phyloP scores from a whole-genome alignment of 78 protist genomes.

The Anaeramoeba ignava region DNA sequence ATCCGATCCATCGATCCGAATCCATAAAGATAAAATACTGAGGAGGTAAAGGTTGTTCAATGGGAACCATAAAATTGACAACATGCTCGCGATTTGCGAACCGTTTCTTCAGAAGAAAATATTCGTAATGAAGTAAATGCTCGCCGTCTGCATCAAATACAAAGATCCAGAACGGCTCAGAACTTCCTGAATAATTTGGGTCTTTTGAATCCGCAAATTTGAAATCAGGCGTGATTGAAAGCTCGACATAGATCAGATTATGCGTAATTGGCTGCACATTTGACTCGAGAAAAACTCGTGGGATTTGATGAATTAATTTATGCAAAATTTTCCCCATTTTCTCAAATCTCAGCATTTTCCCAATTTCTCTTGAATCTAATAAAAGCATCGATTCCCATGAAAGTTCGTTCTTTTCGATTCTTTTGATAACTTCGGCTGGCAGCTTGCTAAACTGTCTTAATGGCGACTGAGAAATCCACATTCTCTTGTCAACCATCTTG shows the following conservation, averaged over 20 bases:
- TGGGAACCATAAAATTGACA: constrained; percentile 72
- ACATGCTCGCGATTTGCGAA: constrained; percentile 59
- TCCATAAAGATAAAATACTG: constrained; percentile 81
- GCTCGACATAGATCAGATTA: constrained; percentile 57
- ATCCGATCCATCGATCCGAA: constrained; percentile 82
- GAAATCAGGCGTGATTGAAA: constrained; percentile 82
- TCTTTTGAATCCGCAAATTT: background rate
- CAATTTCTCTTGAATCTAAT: constrained; percentile 53
- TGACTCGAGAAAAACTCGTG: constrained; percentile 62
- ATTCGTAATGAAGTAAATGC: constrained; percentile 78
- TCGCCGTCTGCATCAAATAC: constrained; percentile 92
- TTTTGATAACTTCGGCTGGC: constrained; percentile 54
- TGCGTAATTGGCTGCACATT: constrained; percentile 86
- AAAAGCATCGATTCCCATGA: constrained; percentile 71
- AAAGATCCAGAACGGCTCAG: constrained; percentile 70
- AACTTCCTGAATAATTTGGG: background rate
- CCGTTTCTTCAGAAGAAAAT: constrained; percentile 46
- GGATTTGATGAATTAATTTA: constrained; percentile 66
- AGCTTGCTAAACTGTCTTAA: constrained; percentile 74
- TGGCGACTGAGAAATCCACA: constrained; percentile 90
- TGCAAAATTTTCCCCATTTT: constrained; percentile 61
- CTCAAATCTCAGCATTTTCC: constrained; percentile 60
- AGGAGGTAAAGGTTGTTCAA: constrained; percentile 90
- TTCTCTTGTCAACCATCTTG: constrained; percentile 75
- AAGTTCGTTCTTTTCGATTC: constrained; percentile 65